Conservation (phyloP, 2,329 filamentous ascomycete genomes). For the Alternaria sp. region DNA sequence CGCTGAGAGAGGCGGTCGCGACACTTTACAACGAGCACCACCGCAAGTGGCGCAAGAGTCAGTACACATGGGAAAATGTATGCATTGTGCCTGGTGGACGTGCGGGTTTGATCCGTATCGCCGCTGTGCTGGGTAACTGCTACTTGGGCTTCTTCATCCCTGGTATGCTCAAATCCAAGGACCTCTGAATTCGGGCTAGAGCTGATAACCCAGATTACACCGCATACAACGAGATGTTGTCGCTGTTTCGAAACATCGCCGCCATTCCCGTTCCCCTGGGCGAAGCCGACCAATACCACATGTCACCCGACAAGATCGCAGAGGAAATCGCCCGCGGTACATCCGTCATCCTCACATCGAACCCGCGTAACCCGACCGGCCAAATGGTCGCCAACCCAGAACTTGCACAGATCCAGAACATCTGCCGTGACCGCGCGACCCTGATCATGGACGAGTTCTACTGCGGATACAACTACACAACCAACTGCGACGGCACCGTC, state of each 20-base stretch:
- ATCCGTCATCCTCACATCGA: conserved; percentile 87
- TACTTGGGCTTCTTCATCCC: conserved; percentile 92
- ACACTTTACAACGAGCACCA: conserved; percentile 93
- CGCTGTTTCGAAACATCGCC: conserved; percentile 80
- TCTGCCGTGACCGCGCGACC: conserved; percentile 88
- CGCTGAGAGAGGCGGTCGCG: conserved; percentile 86
- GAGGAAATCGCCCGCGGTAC: conserved; percentile 85
- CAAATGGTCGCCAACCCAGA: conserved; percentile 75
- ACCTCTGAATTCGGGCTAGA: not conserved
- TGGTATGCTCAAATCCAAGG: conserved; percentile 45
- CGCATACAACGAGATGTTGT: conserved; percentile 97
- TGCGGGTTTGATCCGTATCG: conserved; percentile 92
- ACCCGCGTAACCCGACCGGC: conserved; percentile 87
- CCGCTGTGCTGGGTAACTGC: conserved; percentile 89
- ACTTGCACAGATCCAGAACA: conserved; percentile 88
- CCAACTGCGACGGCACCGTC: conserved; percentile 86
- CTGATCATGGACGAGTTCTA: conserved; percentile 87
- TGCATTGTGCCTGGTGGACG: conserved; percentile 88
- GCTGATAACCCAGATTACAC: conserved; percentile 71
- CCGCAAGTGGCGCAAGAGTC: conserved; percentile 81
- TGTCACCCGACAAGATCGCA: conserved; percentile 90
- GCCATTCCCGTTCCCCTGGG: conserved; percentile 70
- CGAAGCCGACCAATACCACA: conserved; percentile 88
- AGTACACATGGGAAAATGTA: conserved; percentile 93
- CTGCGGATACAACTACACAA: conserved; percentile 84